phyloP scores from a whole-genome alignment of 768 basidiomycete genomes.

The Hygrophorus russula region DNA sequence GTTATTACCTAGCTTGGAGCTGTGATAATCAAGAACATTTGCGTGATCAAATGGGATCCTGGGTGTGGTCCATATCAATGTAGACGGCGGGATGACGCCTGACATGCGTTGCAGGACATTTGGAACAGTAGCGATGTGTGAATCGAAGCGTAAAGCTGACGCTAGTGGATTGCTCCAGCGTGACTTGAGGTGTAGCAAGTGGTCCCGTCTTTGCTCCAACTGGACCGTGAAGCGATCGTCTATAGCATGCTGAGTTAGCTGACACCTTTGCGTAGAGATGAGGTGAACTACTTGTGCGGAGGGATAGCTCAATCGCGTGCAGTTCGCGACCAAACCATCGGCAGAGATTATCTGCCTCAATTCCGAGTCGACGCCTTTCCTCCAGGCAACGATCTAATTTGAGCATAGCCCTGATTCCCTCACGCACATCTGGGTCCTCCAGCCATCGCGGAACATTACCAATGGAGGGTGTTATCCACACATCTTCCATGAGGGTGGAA shows the following conservation, averaged over 20 bases:
- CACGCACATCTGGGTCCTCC: conserved; percentile 3
- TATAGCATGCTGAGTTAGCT: conserved; percentile 10
- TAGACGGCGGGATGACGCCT: neutral
- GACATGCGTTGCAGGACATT: neutral
- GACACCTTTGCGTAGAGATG: neutral
- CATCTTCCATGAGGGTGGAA: too few relatives aligned
- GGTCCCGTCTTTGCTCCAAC: conserved; percentile 8
- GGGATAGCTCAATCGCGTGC: conserved; percentile 12
- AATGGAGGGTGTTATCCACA: conserved; percentile 14
- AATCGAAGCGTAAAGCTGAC: conserved; percentile 5
- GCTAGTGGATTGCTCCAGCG: conserved; percentile 11
- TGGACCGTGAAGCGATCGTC: conserved; percentile 5
- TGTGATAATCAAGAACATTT: too few relatives aligned
- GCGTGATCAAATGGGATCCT: too few relatives aligned
- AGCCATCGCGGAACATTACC: too few relatives aligned
- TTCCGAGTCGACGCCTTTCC: conserved; percentile 14
- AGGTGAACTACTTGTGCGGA: conserved; percentile 12
- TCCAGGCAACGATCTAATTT: conserved; percentile 18
- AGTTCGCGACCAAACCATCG: conserved; percentile 23
- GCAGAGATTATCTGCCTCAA: conserved; percentile 23
- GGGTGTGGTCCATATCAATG: too few relatives aligned
- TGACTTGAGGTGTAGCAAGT: conserved; percentile 2
- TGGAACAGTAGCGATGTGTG: neutral
- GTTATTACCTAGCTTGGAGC: too few relatives aligned
- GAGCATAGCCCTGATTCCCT: conserved; percentile 13